Base-by-base conservation (phyloP, 306 rosid genomes). In the Hippophae gyantsensis region DNA sequence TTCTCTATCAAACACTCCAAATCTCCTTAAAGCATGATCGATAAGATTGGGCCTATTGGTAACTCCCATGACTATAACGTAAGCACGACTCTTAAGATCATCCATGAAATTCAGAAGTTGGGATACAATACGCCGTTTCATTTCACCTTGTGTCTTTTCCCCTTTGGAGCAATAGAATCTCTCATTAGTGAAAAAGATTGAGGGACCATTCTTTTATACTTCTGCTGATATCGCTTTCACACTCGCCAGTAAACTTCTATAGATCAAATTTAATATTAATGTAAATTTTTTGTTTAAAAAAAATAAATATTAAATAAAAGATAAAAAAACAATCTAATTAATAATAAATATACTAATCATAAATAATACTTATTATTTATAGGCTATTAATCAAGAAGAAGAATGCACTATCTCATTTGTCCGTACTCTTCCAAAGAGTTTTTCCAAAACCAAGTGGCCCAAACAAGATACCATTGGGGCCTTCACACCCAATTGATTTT, bases 91-190 rank as follows among this genome's bases (percentile, higher is more conserved):
- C 74, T 84, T 84, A 5, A 84, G 92, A 45, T 87, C 92, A 48
- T 84, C 92, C 87, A 84, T 84, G 62, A 81, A 74, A 66, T 87
- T 84, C 76, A 84, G 67, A 57, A 84, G 85, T 61, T 85, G 92
- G 5, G 88, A 81, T 2, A 81, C 92, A 5, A 85, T 82, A 18
- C 82, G 83, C 79, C 82, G 74, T 73, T 82, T 87, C 59, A 81
- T 84, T 65, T 85, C 93, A 60, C 86, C 92, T 18, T 81, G 83
- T 18, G 93, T 85, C 75, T 79, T 81, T 67, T 85, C 88, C 66
- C 93, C 80, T 72, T 85, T 5, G 86, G 93, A 62, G 93, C 88
- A 77, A 82, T 79, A 46, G 86, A 85, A 72, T 85, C 93, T 9
- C 56, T 84, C 90, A 68, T 84, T 84, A 54, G 80, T 75, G 50